These are phyloP conservation scores for Camellia lanceoleosa DNA, from an alignment of 148 eudicot genomes.

Conservation along the genomic window DNA sequence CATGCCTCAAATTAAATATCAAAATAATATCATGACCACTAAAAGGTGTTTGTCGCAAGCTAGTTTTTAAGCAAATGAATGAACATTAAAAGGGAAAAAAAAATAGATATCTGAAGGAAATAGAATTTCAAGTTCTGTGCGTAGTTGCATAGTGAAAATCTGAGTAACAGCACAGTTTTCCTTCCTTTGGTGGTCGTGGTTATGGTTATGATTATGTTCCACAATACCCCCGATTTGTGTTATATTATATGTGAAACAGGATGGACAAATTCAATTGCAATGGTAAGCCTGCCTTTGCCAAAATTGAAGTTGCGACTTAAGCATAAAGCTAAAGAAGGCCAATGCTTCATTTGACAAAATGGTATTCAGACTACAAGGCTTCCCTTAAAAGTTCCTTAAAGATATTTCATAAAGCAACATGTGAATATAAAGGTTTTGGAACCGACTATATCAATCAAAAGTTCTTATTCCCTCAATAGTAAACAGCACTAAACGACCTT, in stretches of 20 bases:
- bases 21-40: background rate
- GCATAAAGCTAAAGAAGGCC: too few relatives aligned
- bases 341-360: background rate
- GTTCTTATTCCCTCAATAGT: background rate
- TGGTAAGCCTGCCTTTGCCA: background rate
- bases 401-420: constrained; percentile 8
- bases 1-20: background rate
- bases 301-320: background rate
- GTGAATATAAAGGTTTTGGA: background rate
- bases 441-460: background rate
- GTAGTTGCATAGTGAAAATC: background rate
- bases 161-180: background rate
- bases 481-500: background rate
- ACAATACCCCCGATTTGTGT: background rate
- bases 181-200: background rate
- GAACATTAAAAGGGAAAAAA: background rate
- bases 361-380: background rate
- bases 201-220: background rate
- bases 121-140: too few relatives aligned
- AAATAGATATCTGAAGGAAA: background rate
- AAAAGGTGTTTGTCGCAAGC: background rate
- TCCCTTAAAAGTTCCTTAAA: background rate
- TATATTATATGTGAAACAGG: background rate
- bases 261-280: background rate
- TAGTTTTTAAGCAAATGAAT: background rate